Base-by-base conservation (phyloP, 192 early-diverging fungal genomes). In the Coemansia sp. region DNA sequence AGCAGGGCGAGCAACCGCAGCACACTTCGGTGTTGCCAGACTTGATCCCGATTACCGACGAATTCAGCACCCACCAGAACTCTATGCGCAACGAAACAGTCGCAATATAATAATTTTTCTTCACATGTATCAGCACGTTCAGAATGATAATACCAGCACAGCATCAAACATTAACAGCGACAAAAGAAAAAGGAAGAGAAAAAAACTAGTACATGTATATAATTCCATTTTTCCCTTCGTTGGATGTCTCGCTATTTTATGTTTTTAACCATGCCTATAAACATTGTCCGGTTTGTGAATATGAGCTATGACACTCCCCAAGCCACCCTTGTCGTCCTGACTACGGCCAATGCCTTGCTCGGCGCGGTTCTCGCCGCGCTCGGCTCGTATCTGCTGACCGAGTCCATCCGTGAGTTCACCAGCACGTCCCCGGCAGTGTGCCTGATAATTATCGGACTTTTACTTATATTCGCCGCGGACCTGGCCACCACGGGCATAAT, bases 401-500 rank as follows among this genome's bases (percentile, higher is more conserved):
- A 35, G 0, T 23, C 21, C 3, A 15, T 23, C 1, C 20, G 19
- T 1, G 52, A 41, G 17, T 67, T 67, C 20, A 30, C 57, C 3
- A 45, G 54, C 34, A 14, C 11, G 4, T n/a, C 17, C 1, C 17
- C 26, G 0, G 20, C 39, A 6, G 5, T 53, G 1, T 23, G 40
- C 19, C 28, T 55, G 14, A 28, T 67, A 15, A 32, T 55, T 4
- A 26, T 59, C 7, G 64, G 64, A 1, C 27, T 60, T 3, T 10
- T 55, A 1, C 21, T 34, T 2, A 25, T 42, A 0, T 59, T 44
- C 21, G 47, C 25, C 9, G 55, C 53, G 4, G 20, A 25, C 11
- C 17, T 55, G 8, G 64, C 52, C 3, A 50, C 58, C 14, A 45
- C 51, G 7, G 58, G 58, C 0, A 31, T 51, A 4, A 8, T 67